These are phyloP conservation scores for Vigna mungo DNA, from an alignment of 306 rosid species.

Conservation along the genomic window DNA sequence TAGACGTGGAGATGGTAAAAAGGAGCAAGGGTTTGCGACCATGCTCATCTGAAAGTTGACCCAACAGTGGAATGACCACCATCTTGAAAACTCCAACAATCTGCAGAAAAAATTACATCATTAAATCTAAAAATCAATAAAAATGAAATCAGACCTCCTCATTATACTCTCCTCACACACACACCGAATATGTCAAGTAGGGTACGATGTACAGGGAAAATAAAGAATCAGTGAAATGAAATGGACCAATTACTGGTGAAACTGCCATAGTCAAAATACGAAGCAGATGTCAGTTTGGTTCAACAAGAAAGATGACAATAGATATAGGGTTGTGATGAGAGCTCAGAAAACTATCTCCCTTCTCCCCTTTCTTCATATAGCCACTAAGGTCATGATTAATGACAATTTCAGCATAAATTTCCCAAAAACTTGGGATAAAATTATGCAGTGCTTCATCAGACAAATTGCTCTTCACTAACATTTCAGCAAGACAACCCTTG, in stretches of 20 bases:
- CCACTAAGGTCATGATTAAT: not conserved
- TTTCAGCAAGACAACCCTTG: constrained; percentile 1
- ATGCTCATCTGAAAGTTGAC: constrained; percentile 86
- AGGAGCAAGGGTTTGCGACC: constrained; percentile 86
- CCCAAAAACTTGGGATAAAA: not conserved
- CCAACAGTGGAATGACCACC: constrained; percentile 79
- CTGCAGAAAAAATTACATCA: constrained; percentile 40
- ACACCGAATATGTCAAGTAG: not conserved
- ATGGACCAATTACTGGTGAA: constrained; percentile 12
- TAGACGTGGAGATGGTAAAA: constrained; percentile 64
- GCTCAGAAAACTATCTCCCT: too few species aligned
- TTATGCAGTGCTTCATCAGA: not conserved
- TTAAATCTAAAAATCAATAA: not conserved
- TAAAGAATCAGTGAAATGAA: not conserved
- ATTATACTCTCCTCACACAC: not conserved
- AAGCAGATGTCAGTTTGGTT: not conserved
- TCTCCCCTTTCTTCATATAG: too few species aligned
- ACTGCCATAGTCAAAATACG: not conserved
- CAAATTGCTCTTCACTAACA: not conserved
- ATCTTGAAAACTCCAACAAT: constrained; percentile 80
- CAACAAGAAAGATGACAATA: not conserved
- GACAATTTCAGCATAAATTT: not conserved
- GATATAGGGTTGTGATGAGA: not conserved
- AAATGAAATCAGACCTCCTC: not conserved
- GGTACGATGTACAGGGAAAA: not conserved